These are phyloP conservation scores for Paramecium bursaria DNA, from an alignment of 73 alveolate genomes.

Conservation along the genomic window DNA sequence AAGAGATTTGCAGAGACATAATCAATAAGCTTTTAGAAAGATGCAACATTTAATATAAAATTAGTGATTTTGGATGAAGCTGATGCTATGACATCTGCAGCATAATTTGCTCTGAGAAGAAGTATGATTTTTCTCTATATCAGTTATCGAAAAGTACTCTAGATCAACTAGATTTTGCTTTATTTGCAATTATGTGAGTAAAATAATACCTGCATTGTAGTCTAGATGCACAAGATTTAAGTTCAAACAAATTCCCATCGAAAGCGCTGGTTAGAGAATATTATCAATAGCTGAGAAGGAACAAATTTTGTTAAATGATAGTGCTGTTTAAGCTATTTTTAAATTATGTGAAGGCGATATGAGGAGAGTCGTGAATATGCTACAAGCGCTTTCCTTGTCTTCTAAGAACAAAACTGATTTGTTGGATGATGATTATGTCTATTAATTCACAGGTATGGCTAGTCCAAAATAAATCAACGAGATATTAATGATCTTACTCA, in stretches of 20 bases:
- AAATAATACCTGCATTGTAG: slow-evolving; percentile 96
- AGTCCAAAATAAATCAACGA: slow-evolving; percentile 5
- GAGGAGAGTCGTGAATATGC: slow-evolving; percentile 95
- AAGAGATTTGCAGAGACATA: slow-evolving; percentile 86
- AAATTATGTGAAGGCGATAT: slow-evolving; percentile 94
- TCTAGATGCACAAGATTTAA: slow-evolving; percentile 97
- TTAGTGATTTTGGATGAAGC: slow-evolving; percentile 97
- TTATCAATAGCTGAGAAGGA: slow-evolving; percentile 82
- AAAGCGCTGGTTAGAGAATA: slow-evolving; percentile 75
- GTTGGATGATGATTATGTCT: neutral
- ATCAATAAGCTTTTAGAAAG: slow-evolving; percentile 54
- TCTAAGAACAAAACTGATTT: slow-evolving; percentile 62
- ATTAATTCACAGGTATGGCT: slow-evolving; percentile 37
- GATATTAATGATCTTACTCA: neutral
- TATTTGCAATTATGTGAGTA: slow-evolving; percentile 95
- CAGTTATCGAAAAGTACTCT: slow-evolving; percentile 94
- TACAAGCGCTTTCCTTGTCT: slow-evolving; percentile 72
- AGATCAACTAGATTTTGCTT: slow-evolving; percentile 94
- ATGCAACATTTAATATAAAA: slow-evolving; percentile 80
- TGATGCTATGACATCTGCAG: slow-evolving; percentile 96
- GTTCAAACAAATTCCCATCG: slow-evolving; percentile 84
- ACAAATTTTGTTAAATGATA: slow-evolving; percentile 71
- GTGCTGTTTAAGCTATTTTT: slow-evolving; percentile 81
- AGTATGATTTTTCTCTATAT: slow-evolving; percentile 40
- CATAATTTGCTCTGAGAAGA: slow-evolving; percentile 96